A percentile compares a stretch with the other conserved stretches of the same genome.
Conservation (phyloP, 1,284 basidiomycete genomes). For the Wolfiporia cocos region DNA sequence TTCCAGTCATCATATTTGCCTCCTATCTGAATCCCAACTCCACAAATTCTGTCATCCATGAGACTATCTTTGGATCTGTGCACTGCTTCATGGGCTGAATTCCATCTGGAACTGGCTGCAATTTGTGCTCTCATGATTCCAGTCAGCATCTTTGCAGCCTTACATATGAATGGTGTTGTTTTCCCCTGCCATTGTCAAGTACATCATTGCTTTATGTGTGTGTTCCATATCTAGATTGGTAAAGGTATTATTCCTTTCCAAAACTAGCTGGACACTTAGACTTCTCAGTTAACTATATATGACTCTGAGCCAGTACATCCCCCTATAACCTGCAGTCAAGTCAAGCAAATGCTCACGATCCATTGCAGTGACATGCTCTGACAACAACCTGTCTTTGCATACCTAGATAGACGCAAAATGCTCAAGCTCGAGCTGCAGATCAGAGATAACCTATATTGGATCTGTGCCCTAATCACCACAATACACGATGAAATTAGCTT, state of each 20-base stretch:
- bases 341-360: slow-evolving; percentile 3
- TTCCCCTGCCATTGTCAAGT: slow-evolving; percentile 46
- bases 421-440: slow-evolving; percentile 38
- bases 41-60: slow-evolving; percentile 26
- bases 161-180: slow-evolving; percentile 39
- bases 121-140: slow-evolving; percentile 37
- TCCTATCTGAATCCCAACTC: slow-evolving; percentile 29
- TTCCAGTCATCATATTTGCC: slow-evolving; percentile 39
- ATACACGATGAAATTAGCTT: slow-evolving; percentile 47
- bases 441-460: slow-evolving; percentile 33
- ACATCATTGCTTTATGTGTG: slow-evolving; percentile 7
- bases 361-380: slow-evolving; percentile 33
- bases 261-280: slow-evolving; percentile 34
- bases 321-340: background rate
- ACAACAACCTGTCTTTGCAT: slow-evolving; percentile 22
- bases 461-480: slow-evolving; percentile 33
- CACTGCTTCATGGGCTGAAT: background rate
- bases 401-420: slow-evolving; percentile 30
- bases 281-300: slow-evolving; percentile 39
- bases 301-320: slow-evolving; percentile 35
- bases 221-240: too few species aligned
- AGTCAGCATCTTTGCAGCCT: slow-evolving; percentile 39
- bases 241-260: slow-evolving; percentile 42
- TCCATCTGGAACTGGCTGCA: slow-evolving; percentile 31
- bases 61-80: slow-evolving; percentile 7